Evolutionary conservation across 192 early-diverging fungal genomes (phyloP).

Genomic region (Thamnidium elegans): DNA sequence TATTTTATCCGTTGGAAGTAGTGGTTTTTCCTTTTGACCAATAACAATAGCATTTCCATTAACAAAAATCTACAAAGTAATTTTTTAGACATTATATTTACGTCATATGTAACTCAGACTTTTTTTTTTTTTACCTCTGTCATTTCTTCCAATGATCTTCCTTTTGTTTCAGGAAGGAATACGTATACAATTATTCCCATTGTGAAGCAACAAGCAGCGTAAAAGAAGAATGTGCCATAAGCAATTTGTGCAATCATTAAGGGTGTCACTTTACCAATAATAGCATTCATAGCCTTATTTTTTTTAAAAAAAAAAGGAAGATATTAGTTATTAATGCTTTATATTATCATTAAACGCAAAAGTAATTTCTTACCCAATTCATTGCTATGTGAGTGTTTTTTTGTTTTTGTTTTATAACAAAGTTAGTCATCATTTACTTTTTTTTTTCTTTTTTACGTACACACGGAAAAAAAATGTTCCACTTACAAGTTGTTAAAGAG

Average conservation of each 20-base stretch:
- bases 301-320: not conserved
- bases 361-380: conserved; percentile 9
- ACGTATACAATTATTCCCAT: not conserved
- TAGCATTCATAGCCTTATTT: conserved; percentile 6
- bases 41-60: no score
- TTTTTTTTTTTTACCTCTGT: not conserved
- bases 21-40: no score
- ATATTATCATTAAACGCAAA: no score
- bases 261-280: conserved; percentile 13
- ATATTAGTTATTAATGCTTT: no score
- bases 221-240: conserved; percentile 3
- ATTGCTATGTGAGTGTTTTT: not conserved
- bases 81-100: no score
- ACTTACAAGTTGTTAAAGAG: conserved; percentile 3
- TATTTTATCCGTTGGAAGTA: no score
- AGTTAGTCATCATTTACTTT: no score
- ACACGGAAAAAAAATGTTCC: no score
- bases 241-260: conserved; percentile 4
- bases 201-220: not conserved
- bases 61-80: no score
- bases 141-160: conserved; percentile 10
- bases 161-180: conserved; percentile 6
- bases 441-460: no score
- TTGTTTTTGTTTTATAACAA: no score
- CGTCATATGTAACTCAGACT: no score